A percentile compares a stretch with the other conserved stretches of the same genome.
Evolutionary conservation across 1,284 basidiomycete species (phyloP).

Genomic region (Sanguinoderma infundibulare): DNA sequence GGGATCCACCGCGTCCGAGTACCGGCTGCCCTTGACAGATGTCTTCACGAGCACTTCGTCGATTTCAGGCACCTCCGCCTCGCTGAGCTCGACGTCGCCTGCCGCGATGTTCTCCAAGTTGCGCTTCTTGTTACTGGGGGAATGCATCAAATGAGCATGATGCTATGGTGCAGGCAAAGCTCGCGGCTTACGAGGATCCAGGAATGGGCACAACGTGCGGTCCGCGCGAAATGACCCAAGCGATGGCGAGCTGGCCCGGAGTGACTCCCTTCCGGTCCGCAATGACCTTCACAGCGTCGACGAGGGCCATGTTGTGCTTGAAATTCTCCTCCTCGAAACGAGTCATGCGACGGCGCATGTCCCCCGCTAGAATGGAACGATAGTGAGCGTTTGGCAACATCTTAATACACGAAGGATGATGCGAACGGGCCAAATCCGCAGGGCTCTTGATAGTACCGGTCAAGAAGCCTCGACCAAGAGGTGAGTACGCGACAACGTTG

Average conservation of each 20-base stretch:
- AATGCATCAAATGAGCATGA: background rate
- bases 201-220: conserved; percentile 58
- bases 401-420: background rate
- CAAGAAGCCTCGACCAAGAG: conserved; percentile 61
- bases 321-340: conserved; percentile 40
- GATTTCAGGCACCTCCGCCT: conserved; percentile 45
- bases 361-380: conserved; percentile 31
- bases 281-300: conserved; percentile 48
- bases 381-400: background rate
- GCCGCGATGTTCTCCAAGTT: conserved; percentile 50
- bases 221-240: conserved; percentile 58
- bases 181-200: conserved; percentile 48
- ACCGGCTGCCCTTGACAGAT: conserved; percentile 38
- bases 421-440: conserved; percentile 48
- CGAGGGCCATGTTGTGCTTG: conserved; percentile 49
- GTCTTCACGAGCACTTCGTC: conserved; percentile 30
- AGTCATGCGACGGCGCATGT: conserved; percentile 40
- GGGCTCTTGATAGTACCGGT: conserved; percentile 51
- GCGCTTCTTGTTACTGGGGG: conserved; percentile 38
- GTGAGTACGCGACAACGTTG: conserved; percentile 60
- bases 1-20: conserved; percentile 29
- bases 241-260: conserved; percentile 61
- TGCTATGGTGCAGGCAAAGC: no score
- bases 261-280: conserved; percentile 55
- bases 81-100: conserved; percentile 46